Evolutionary conservation across 2,329 filamentous ascomycete genomes (phyloP).

Genomic region (Trichoderma polysporum): DNA sequence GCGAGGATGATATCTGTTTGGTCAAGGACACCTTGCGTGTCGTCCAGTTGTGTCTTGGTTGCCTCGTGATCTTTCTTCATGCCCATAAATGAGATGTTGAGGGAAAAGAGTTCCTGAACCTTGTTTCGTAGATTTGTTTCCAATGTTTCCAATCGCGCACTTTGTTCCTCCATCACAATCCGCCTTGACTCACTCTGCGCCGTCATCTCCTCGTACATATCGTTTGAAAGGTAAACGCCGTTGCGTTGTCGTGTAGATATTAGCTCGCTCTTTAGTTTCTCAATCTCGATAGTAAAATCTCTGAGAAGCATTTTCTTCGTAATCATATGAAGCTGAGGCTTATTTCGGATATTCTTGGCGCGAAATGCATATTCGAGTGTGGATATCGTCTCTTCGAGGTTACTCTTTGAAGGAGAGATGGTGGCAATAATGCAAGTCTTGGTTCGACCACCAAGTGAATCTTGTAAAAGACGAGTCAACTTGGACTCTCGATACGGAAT

Average conservation of each 20-base stretch:
- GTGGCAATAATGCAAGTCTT: conserved; percentile 99
- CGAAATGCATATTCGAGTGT: conserved; percentile 97
- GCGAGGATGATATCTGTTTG: conserved; percentile 83
- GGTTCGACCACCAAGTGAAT: conserved; percentile 90
- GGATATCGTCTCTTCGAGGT: conserved; percentile 96
- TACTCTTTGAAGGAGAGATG: conserved; percentile 89
- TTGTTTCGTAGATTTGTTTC: conserved; percentile 90
- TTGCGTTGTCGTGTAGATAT: conserved; percentile 92
- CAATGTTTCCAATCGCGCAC: conserved; percentile 87
- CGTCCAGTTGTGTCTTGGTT: conserved; percentile 68
- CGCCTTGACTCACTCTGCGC: conserved; percentile 88
- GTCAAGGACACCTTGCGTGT: conserved; percentile 77
- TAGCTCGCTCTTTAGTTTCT: conserved; percentile 89
- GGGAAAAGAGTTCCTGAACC: conserved; percentile 82
- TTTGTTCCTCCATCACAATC: conserved; percentile 89
- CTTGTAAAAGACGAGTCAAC: conserved; percentile 89
- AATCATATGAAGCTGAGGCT: conserved; percentile 91
- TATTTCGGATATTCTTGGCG: conserved; percentile 98
- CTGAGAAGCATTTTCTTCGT: conserved; percentile 89
- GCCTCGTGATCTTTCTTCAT: conserved; percentile 88
- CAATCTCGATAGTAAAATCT: conserved; percentile 90
- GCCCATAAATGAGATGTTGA: conserved; percentile 83
- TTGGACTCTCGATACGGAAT: conserved; percentile 95
- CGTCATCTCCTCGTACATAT: conserved; percentile 86
- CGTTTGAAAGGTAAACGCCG: conserved; percentile 88